Base-by-base conservation (phyloP, 371 early-diverging fungal genomes). In the Haplosporangium sp. region DNA sequence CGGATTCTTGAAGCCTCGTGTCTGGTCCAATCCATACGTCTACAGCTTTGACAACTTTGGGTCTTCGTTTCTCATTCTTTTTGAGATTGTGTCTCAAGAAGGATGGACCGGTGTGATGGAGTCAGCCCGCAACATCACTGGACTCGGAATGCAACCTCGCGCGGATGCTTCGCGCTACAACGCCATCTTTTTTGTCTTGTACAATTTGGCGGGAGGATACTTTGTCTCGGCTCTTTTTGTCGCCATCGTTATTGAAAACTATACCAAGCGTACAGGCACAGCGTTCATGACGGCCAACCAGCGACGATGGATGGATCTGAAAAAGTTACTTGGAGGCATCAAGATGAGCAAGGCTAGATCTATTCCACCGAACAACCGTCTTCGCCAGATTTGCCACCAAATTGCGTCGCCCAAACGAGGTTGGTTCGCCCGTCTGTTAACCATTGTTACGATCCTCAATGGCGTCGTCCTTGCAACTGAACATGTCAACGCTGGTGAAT, bases 31-130 rank as follows among this genome's bases (percentile, higher is more conserved):
- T 53, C 92, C 90, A 0, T 82, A 84, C 37, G 86, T 83, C 0
- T 91, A 89, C 73, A 91, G 89, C 57, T 92, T 92, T 82, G 89
- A 91, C 68, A 85, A 85, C 16, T 90, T 92, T 76, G 82, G 85
- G 57, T 67, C 77, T 0, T 86, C 88, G 0, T 74, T 91, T 45
- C 61, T 90, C 59, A 86, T 90, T 42, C 73, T 92, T 1, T 86
- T 92, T 51, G 90, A 90, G 63, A 88, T 89, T 76, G 82, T 87
- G 1, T 90, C 90, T 23, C 90, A 91, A 50, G 93, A 92, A 72
- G 91, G 91, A 6, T 92, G 93, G 93, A 81, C 86, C 3, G 88
- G 89, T 60, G 91, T 91, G 4, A 75, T 91, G 83, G 69, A 80
- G 6, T 82, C 85, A 0, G 85, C 88, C 45, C 90, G 92, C 84